phyloP scores from a whole-genome alignment of 2,329 filamentous ascomycete genomes.

The Sclerotinia sclerotiorum region DNA sequence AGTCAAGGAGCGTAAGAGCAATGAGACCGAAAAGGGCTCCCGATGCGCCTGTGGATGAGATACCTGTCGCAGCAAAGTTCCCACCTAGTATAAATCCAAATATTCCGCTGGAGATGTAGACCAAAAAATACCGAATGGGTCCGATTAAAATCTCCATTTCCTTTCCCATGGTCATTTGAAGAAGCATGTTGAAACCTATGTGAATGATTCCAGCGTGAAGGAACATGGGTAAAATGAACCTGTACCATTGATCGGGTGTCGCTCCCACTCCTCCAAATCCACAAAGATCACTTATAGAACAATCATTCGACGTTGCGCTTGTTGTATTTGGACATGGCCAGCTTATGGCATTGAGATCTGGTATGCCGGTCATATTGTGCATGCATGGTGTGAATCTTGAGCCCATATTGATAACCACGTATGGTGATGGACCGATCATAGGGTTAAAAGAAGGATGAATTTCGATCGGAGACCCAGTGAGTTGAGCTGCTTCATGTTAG shows the following conservation, averaged over 20 bases:
- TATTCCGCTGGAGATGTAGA: constrained; percentile 89
- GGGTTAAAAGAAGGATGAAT: constrained; percentile 82
- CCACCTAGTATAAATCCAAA: constrained; percentile 95
- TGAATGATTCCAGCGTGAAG: constrained; percentile 91
- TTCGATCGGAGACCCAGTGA: constrained; percentile 64
- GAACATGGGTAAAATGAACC: constrained; percentile 95
- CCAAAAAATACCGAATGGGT: constrained; percentile 79
- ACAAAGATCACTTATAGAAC: constrained; percentile 76
- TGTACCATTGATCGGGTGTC: constrained; percentile 88
- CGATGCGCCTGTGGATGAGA: constrained; percentile 85
- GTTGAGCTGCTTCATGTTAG: constrained; percentile 52
- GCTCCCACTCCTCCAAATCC: constrained; percentile 63
- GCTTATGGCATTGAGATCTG: constrained; percentile 51
- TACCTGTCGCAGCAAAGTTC: constrained; percentile 81
- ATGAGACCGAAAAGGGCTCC: constrained; percentile 90
- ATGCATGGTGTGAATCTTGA: constrained; percentile 92
- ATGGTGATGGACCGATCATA: constrained; percentile 92
- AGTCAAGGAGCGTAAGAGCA: constrained; percentile 81
- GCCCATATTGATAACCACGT: constrained; percentile 95
- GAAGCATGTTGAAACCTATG: constrained; percentile 90
- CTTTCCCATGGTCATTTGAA: constrained; percentile 84
- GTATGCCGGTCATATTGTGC: constrained; percentile 73
- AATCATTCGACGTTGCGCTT: constrained; percentile 56
- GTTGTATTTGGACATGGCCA: constrained; percentile 86
- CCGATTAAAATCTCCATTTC: constrained; percentile 94